Conservation (phyloP, 331 rosid genomes). For the Dryas integrifolia region DNA sequence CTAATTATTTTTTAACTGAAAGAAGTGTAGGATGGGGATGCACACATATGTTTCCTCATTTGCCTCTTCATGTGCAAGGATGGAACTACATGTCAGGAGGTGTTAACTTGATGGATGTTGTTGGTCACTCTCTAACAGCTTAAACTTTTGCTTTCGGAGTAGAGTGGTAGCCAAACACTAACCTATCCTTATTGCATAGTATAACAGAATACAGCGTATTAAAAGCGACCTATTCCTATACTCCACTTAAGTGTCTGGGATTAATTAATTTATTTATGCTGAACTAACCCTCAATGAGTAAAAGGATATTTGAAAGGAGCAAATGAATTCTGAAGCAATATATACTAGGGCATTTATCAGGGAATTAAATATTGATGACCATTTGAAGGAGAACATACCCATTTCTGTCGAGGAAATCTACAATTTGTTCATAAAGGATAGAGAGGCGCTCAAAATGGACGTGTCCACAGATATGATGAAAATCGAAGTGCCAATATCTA, state of each 20-base stretch:
- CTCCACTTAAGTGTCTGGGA: neutral
- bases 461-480: slow-evolving; percentile 88
- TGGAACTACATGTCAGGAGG: neutral
- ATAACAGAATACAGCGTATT: neutral
- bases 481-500: slow-evolving; percentile 96
- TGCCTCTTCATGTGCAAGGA: neutral
- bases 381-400: slow-evolving; percentile 57
- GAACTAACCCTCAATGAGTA: neutral
- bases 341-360: neutral
- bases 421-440: slow-evolving; percentile 80
- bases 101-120: neutral
- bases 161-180: neutral
- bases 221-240: neutral
- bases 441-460: slow-evolving; percentile 94
- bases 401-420: slow-evolving; percentile 78
- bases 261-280: neutral
- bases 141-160: neutral
- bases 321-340: neutral
- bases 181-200: neutral
- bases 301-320: neutral
- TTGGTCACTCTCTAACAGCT: neutral
- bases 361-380: slow-evolving; percentile 12
- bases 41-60: neutral
- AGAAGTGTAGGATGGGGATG: neutral
- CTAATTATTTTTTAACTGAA: too few species aligned